Conservation (phyloP, 2,329 filamentous ascomycete species). For the Venturia oleaginea region DNA sequence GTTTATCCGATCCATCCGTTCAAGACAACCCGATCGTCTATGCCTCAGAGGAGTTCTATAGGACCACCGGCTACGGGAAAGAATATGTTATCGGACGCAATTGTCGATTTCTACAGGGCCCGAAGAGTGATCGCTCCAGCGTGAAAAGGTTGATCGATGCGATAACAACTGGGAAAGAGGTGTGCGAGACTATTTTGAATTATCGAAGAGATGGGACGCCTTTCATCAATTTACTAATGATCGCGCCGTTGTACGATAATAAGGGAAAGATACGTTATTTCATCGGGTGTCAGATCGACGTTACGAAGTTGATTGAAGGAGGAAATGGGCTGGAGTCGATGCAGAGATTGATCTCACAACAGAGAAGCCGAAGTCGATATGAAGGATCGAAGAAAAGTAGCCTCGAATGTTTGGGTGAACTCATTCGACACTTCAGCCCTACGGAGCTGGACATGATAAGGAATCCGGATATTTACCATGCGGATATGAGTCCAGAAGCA, state of each 20-base stretch:
- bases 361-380: slow-evolving; percentile 22
- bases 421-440: not conserved
- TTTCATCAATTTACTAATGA: slow-evolving; percentile 33
- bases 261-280: slow-evolving; percentile 32
- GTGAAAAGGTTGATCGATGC: slow-evolving; percentile 29
- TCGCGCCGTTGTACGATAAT: slow-evolving; percentile 34
- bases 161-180: slow-evolving; percentile 30
- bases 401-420: slow-evolving; percentile 7
- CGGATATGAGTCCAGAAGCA: not conserved
- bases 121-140: slow-evolving; percentile 26
- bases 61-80: slow-evolving; percentile 32
- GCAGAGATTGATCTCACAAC: slow-evolving; percentile 24
- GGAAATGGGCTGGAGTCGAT: slow-evolving; percentile 30
- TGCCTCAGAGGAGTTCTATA: slow-evolving; percentile 38
- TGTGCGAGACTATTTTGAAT: slow-evolving; percentile 35
- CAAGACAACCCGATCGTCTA: slow-evolving; percentile 38
- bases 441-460: not conserved
- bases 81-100: slow-evolving; percentile 37
- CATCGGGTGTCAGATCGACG: slow-evolving; percentile 32
- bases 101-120: slow-evolving; percentile 37
- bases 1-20: slow-evolving; percentile 34
- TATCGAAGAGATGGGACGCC: slow-evolving; percentile 33
- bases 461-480: not conserved
- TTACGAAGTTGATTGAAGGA: slow-evolving; percentile 28
- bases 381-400: slow-evolving; percentile 18